Evolutionary conservation across 2,329 filamentous ascomycete species (phyloP), one percentile per base, ranked within the genome.

Genomic region (Penicillium freii): DNA sequence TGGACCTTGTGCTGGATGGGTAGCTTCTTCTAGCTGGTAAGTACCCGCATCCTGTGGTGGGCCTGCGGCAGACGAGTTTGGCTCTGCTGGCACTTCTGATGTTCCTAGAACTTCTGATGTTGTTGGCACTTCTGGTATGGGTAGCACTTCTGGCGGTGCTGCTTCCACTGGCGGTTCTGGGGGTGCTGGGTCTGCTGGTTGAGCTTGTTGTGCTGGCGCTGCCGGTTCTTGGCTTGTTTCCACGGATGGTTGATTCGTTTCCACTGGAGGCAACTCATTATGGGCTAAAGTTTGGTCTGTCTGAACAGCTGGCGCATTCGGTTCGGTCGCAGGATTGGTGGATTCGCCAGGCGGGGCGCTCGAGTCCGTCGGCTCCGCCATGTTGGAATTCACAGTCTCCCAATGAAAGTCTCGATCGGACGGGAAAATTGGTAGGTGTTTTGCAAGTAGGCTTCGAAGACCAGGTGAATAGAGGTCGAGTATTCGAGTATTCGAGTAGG

Each of bases 291-390:
- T 50, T 42, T 59, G 57, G n/a, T 25, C 51, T n/a, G 51, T 46
- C 55, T 56, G 47, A 42, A 56, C 44, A 48, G 54, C 55, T 47
- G 62, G 59, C 56, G 62, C 56, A 61, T 59, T 65, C 46, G 54
- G 42, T 33, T 63, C 63, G n/a, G 51, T 55, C 34, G 60, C 44
- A 39, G 40, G 25, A 47, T 54, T 60, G 44, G 59, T 56, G 34
- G 62, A 40, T 45, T 66, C 64, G 45, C 58, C 64, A 55, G 64
- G 49, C 53, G 56, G 56, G 52, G 52, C 56, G 51, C 51, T 63
- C 25, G 64, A 53, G 29, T 67, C 65, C 51, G 58, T 64, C 40
- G 59, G 58, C 43, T 67, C 65, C 49, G 59, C 58, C 65, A 67
- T 67, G n/a, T 58, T 53, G 53, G 25, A 45, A 46, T 55, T 58